Conservation (phyloP, 2,329 filamentous ascomycete genomes). For the Venturia oleaginea region DNA sequence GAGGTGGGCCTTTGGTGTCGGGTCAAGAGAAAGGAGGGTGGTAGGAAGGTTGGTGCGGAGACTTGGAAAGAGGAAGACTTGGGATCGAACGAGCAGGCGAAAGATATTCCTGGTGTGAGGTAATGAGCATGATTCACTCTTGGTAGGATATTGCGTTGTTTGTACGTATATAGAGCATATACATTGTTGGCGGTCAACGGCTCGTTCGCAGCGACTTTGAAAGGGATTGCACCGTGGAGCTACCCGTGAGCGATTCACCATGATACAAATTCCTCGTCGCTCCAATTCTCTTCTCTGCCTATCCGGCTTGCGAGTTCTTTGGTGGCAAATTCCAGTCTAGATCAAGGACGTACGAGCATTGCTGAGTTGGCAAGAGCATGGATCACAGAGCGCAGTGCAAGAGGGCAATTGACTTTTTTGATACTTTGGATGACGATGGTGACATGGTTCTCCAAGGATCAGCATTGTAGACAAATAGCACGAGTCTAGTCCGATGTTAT, state of each 20-base stretch:
- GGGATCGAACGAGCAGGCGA: constrained; percentile 37
- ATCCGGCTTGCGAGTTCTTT: no score
- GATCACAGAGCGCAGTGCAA: no score
- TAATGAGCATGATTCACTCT: constrained; percentile 12
- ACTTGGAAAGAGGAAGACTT: constrained; percentile 39
- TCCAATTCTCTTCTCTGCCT: no score
- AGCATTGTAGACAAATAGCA: background rate
- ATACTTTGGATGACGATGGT: background rate
- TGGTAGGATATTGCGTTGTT: background rate
- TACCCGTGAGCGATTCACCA: no score
- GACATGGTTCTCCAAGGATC: background rate
- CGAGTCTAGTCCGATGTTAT: background rate
- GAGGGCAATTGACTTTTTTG: no score
- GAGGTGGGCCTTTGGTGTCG: constrained; percentile 84
- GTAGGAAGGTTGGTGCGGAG: constrained; percentile 45
- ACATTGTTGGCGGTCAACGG: background rate
- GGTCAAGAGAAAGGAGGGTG: constrained; percentile 82
- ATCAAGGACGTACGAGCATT: no score
- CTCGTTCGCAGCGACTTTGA: no score
- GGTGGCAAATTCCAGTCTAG: no score
- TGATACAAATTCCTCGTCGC: no score
- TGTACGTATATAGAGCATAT: background rate
- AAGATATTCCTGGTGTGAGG: constrained; percentile 34
- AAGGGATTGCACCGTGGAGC: no score
- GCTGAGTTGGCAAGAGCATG: background rate